Conservation (phyloP, 306 rosid species). For the Rubus parviflorus region DNA sequence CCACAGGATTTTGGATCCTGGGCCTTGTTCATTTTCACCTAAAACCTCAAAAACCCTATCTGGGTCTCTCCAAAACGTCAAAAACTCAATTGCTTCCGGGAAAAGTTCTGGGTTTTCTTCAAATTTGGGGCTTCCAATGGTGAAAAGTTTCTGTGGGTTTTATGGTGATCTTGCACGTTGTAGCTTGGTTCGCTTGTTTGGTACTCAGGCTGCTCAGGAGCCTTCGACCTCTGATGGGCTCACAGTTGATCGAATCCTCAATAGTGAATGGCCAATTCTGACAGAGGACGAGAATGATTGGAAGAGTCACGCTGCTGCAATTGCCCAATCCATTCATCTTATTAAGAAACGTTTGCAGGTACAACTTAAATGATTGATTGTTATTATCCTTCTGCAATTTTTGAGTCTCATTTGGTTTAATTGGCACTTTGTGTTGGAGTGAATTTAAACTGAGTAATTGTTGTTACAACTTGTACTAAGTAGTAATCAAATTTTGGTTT, state of each 20-base stretch:
- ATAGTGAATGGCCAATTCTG: conserved; percentile 61
- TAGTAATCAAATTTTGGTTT: background rate
- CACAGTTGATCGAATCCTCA: conserved; percentile 62
- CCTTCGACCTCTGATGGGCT: conserved; percentile 78
- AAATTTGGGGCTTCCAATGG: conserved; percentile 15
- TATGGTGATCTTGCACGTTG: conserved; percentile 17
- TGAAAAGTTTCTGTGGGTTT: conserved; percentile 2
- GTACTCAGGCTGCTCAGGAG: conserved; percentile 46
- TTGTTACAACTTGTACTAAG: background rate
- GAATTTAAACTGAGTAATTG: background rate
- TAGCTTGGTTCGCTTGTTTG: conserved; percentile 37
- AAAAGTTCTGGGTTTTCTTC: conserved; percentile 9
- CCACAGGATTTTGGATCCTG: background rate
- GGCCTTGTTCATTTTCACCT: conserved; percentile 23
- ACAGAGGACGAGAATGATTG: conserved; percentile 72
- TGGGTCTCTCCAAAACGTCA: conserved; percentile 17
- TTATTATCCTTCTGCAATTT: background rate
- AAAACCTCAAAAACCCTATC: conserved; percentile 12
- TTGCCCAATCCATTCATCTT: conserved; percentile 77
- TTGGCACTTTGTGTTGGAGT: background rate
- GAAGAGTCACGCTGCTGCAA: conserved; percentile 86
- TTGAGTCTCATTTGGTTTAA: background rate
- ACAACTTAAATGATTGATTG: background rate
- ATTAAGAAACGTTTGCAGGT: conserved; percentile 90
- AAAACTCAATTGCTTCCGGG: background rate